Evolutionary conservation across 768 basidiomycete genomes (phyloP).

Genomic region (Vararia minispora): DNA sequence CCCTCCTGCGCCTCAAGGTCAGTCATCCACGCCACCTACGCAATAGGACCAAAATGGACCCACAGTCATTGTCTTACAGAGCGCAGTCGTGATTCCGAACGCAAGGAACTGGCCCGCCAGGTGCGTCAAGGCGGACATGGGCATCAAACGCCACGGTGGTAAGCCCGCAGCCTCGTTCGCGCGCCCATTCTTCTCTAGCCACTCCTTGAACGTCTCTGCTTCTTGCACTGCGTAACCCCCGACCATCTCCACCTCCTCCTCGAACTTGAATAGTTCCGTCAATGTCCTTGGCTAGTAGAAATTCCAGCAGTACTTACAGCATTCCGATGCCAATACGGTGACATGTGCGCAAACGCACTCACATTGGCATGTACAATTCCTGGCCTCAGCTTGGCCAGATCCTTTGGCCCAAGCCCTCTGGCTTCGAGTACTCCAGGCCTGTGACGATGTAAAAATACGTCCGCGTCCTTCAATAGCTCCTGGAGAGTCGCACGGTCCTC

Average conservation of each 20-base stretch:
- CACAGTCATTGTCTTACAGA: constrained; percentile 43
- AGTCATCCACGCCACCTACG: background rate
- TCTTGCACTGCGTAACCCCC: constrained; percentile 51
- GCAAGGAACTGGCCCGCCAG: constrained; percentile 48
- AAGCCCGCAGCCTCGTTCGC: constrained; percentile 3
- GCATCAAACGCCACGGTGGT: constrained; percentile 27
- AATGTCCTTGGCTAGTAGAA: too few species aligned
- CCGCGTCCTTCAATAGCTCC: constrained; percentile 28
- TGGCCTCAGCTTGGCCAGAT: constrained; percentile 26
- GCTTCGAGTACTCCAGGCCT: constrained; percentile 37
- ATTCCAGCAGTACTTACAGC: too few species aligned
- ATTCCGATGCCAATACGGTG: too few species aligned
- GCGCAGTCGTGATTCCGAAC: constrained; percentile 45
- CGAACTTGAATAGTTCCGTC: constrained; percentile 47
- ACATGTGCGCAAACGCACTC: constrained; percentile 46
- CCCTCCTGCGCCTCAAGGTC: constrained; percentile 31
- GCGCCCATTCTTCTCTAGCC: constrained; percentile 11
- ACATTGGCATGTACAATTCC: constrained; percentile 46
- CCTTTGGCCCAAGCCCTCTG: constrained; percentile 36
- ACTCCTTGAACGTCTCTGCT: constrained; percentile 32
- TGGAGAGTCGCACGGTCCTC: constrained; percentile 24
- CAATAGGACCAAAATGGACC: constrained; percentile 1
- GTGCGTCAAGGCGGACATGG: constrained; percentile 51
- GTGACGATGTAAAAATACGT: constrained; percentile 55
- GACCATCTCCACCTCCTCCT: constrained; percentile 53